phyloP scores from a whole-genome alignment of 257 asterid species.

The Cinchona pubescens region DNA sequence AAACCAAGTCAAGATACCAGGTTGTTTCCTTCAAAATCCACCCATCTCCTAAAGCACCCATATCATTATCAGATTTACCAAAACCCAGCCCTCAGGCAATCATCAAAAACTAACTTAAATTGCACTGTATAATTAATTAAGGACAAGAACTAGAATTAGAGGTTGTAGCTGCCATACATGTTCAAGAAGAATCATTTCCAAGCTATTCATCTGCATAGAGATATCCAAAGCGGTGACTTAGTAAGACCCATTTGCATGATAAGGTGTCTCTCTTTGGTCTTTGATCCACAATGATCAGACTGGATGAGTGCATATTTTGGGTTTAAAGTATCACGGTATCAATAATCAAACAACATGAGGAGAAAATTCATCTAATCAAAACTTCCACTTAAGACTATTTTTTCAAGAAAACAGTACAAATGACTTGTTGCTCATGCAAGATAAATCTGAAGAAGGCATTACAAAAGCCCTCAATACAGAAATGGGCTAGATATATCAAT shows the following conservation, averaged over 20 bases:
- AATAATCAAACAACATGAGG: not conserved
- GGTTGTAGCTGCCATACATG: not conserved
- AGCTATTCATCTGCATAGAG: not conserved
- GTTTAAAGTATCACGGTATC: not conserved
- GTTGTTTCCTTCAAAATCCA: not conserved
- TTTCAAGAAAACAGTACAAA: not conserved
- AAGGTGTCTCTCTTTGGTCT: not conserved
- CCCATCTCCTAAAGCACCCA: not conserved
- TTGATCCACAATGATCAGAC: not conserved
- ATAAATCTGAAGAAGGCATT: not conserved
- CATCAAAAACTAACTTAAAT: not conserved
- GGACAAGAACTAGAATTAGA: not conserved
- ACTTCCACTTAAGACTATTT: not conserved
- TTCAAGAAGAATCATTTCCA: not conserved
- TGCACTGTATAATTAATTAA: not conserved
- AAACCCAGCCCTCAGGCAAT: too few species aligned
- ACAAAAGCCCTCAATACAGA: not conserved
- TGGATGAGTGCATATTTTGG: not conserved
- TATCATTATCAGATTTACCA: too few species aligned
- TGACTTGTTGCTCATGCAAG: not conserved
- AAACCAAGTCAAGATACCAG: too few species aligned
- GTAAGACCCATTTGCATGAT: not conserved
- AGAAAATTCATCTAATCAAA: not conserved
- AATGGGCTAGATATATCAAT: not conserved
- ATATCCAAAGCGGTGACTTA: not conserved